A percentile compares a stretch with the other conserved stretches of the same genome.
Conservation (phyloP, 2,329 filamentous ascomycete species). For the Colletotrichum sublineola region DNA sequence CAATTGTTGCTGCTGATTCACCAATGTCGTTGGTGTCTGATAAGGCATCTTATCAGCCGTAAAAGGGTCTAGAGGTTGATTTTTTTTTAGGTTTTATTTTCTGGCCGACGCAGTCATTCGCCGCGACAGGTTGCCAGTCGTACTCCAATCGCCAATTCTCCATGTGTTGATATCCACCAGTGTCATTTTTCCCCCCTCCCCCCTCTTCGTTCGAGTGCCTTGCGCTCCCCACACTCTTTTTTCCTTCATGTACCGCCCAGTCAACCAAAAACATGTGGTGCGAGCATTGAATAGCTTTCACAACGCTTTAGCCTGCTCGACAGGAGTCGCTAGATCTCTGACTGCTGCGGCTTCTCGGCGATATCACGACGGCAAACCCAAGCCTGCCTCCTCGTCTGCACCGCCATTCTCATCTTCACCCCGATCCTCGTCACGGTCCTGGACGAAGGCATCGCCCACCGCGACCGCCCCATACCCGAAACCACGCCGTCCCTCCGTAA, state of each 20-base stretch:
- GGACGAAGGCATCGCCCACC: not conserved
- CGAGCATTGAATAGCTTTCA: not conserved
- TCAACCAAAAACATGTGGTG: not conserved
- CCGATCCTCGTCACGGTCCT: not conserved
- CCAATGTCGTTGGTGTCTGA: not conserved
- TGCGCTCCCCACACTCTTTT: conserved; percentile 34
- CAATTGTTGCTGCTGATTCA: not conserved
- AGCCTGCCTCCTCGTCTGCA: not conserved
- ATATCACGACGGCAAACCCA: conserved; percentile 1
- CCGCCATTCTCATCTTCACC: not conserved
- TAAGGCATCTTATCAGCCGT: conserved; percentile 13
- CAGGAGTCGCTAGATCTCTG: not conserved
- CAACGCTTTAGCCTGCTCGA: not conserved
- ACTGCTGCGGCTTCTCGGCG: not conserved
- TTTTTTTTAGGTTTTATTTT: not conserved
- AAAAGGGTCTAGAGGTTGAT: not conserved
- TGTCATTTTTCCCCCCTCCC: conserved; percentile 4
- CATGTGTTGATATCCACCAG: conserved; percentile 41
- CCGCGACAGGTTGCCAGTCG: conserved; percentile 5
- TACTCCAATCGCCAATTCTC: conserved; percentile 13
- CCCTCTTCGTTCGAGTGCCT: conserved; percentile 15
- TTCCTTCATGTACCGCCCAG: conserved; percentile 26
- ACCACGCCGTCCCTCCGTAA: not conserved
- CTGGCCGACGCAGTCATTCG: conserved; percentile 26
- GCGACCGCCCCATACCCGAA: not conserved